Evolutionary conservation across 805 yeast genomes (phyloP), one percentile per base, ranked within the genome.

Genomic region (Metschnikowia henanensis): DNA sequence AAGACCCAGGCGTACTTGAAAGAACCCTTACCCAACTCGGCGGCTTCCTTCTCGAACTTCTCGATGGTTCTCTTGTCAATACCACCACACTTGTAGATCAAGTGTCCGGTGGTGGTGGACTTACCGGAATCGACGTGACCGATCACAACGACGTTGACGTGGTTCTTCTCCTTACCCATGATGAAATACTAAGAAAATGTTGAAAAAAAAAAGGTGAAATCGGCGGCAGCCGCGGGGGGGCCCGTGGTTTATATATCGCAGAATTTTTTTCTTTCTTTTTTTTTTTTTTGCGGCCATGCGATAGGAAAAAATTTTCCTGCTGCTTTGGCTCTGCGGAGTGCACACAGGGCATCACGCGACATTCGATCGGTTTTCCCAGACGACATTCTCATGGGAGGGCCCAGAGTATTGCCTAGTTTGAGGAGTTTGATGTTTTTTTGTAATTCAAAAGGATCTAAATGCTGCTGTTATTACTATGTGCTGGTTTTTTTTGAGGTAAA

Each of bases 51-150:
- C 80, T 88, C 96, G 79, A 88, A 88, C 88, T 89, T 89, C 83
- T 90, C 96, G 70, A 89, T 89, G 74, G 96, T 90, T 83, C 97
- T 87, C 88, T 89, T 90, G 81, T 90, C 97, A 67, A 88, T 88
- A 85, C 95, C 97, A 87, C 97, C 97, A 82, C 97, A 91, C 92
- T 90, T 90, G 95, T 74, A 91, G 73, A 91, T 90, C 79, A 91
- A 87, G 85, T 91, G 97, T 79, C 97, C 97, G 75, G 98, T 91
- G 78, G 97, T 92, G 72, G 98, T 91, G 58, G 97, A 92, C 81
- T 87, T 87, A 67, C 74, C 74, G 68, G 97, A 91, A 80, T 92
- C 98, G 97, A 94, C 98, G 96, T 92, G 98, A 79, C 98, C 99
- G 77, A 92, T 92, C 74, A 94, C 98, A 77, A 94, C 99, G 80